These are phyloP conservation scores for Lophium mytilinum DNA, from an alignment of 495 filamentous ascomycete species.

Conservation along the genomic window DNA sequence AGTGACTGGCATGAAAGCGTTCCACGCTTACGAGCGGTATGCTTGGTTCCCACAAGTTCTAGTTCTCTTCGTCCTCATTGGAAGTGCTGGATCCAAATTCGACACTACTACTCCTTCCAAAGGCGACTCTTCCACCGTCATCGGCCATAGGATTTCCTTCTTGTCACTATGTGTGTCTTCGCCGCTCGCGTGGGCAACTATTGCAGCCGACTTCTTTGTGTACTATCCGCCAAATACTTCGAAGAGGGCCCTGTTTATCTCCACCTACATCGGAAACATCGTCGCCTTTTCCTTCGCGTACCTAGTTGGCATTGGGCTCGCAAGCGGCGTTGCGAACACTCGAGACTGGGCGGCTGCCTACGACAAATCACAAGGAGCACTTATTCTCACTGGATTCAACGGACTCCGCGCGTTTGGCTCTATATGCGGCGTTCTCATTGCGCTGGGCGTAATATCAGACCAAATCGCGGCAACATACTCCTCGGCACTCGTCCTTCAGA, in stretches of 20 bases:
- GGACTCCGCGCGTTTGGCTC: constrained; percentile 19
- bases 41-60: constrained; percentile 24
- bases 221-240: constrained; percentile 20
- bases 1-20: constrained; percentile 15
- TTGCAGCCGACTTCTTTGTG: constrained; percentile 20
- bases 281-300: constrained; percentile 15
- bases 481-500: constrained; percentile 19
- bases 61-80: constrained; percentile 23
- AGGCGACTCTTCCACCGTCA: constrained; percentile 13
- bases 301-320: constrained; percentile 24
- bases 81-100: constrained; percentile 22
- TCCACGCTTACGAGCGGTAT: constrained; percentile 25
- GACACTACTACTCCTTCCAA: constrained; percentile 6
- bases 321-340: constrained; percentile 16
- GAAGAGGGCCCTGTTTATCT: constrained; percentile 11
- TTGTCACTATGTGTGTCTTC: constrained; percentile 20
- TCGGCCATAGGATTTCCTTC: constrained; percentile 22
- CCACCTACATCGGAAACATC: constrained; percentile 17
- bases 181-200: constrained; percentile 14
- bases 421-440: constrained; percentile 21
- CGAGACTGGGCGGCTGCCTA: constrained; percentile 19
- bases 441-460: constrained; percentile 19
- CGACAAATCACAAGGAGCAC: constrained; percentile 24
- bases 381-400: constrained; percentile 12
- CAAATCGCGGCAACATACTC: constrained; percentile 18